Percentiles rank a stretch among this genome's conserved stretches.
These are phyloP conservation scores for Phoma sp. DNA, from an alignment of 2,329 filamentous ascomycete genomes.

Conservation along the genomic window DNA sequence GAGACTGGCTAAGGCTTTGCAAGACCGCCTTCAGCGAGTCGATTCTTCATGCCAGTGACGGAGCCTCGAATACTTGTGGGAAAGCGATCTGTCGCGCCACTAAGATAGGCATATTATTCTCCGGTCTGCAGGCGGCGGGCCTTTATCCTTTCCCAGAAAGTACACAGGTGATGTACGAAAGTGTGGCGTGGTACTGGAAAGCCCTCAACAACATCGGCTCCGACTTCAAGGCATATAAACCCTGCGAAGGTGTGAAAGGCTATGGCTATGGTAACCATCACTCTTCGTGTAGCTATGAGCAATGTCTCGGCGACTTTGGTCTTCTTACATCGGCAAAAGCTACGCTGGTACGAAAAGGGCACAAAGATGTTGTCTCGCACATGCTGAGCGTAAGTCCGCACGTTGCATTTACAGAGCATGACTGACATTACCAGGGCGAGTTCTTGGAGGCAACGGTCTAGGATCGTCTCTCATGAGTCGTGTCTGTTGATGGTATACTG, in stretches of 20 bases:
- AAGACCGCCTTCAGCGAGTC: too few species aligned
- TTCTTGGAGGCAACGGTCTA: too few species aligned
- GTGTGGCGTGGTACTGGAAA: background rate
- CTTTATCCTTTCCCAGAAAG: background rate
- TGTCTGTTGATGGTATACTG: background rate
- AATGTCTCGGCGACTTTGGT: constrained; percentile 5
- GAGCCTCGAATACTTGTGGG: too few species aligned
- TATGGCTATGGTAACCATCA: background rate
- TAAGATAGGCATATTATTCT: background rate
- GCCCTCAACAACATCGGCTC: background rate
- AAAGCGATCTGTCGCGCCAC: background rate
- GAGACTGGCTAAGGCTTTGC: background rate
- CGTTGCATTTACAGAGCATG: background rate
- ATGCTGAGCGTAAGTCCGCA: background rate
- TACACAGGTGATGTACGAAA: background rate
- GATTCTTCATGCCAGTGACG: too few species aligned
- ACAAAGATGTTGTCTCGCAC: background rate
- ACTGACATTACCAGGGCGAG: background rate
- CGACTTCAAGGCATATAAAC: background rate
- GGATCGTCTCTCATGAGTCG: background rate
- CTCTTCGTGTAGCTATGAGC: background rate
- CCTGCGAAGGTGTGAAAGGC: background rate
- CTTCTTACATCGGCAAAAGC: background rate
- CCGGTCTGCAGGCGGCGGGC: background rate
- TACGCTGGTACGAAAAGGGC: background rate